Evolutionary conservation across 805 yeast species (phyloP).

Genomic region (Yamadazyma endophytica): DNA sequence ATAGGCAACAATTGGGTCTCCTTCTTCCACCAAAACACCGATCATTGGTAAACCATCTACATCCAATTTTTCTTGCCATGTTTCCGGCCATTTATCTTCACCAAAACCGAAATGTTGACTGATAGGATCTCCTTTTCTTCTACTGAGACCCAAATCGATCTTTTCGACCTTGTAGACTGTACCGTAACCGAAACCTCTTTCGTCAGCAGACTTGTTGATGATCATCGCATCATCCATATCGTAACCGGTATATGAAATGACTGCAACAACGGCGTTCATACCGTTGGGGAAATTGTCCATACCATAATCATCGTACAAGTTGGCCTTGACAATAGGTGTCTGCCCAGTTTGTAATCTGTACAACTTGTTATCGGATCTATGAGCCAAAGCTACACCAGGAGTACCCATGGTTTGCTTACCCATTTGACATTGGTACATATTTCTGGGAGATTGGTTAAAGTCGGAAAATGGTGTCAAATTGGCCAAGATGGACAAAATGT

Average conservation of each 20-base stretch:
- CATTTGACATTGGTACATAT: slow-evolving; percentile 99
- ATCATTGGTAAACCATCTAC: slow-evolving; percentile 89
- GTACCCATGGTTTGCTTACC: slow-evolving; percentile 99
- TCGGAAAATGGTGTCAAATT: slow-evolving; percentile 97
- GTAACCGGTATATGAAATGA: slow-evolving; percentile 96
- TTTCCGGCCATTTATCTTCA: slow-evolving; percentile 84
- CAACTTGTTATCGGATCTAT: slow-evolving; percentile 91
- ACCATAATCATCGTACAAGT: slow-evolving; percentile 90
- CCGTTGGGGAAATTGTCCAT: slow-evolving; percentile 99
- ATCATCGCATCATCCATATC: slow-evolving; percentile 99
- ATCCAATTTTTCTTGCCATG: slow-evolving; percentile 85
- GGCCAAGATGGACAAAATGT: slow-evolving; percentile 89
- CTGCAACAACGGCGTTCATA: slow-evolving; percentile 97
- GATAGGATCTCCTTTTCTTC: slow-evolving; percentile 91
- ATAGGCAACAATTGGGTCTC: slow-evolving; percentile 93
- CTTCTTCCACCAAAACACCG: slow-evolving; percentile 86
- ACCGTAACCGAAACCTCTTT: slow-evolving; percentile 97
- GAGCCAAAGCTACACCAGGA: slow-evolving; percentile 92
- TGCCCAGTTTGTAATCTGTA: slow-evolving; percentile 94
- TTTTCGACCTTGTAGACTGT: slow-evolving; percentile 93
- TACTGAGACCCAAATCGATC: slow-evolving; percentile 69
- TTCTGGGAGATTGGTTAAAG: slow-evolving; percentile 98
- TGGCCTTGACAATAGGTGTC: slow-evolving; percentile 94
- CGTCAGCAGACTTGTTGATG: slow-evolving; percentile 93
- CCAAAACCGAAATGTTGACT: slow-evolving; percentile 95